phyloP scores from a whole-genome alignment of 2,329 filamentous ascomycete species.

The Sarocladium oryzae region DNA sequence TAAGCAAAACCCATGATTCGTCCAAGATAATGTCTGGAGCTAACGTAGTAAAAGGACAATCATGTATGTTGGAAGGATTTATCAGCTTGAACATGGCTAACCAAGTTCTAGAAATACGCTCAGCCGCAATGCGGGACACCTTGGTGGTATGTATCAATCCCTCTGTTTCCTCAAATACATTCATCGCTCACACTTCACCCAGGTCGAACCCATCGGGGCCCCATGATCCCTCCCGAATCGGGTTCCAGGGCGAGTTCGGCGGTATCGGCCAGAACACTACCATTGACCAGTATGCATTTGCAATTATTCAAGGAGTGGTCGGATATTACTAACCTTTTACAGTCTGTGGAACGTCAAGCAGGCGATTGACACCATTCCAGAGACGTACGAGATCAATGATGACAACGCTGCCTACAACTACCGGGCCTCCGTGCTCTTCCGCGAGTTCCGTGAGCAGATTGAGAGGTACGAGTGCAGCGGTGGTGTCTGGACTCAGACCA shows the following conservation, averaged over 20 bases:
- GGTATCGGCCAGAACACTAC: constrained; percentile 61
- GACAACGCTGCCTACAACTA: constrained; percentile 59
- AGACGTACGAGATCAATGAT: constrained; percentile 61
- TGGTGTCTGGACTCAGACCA: constrained; percentile 67
- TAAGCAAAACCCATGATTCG: constrained; percentile 14
- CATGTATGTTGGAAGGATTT: constrained; percentile 5
- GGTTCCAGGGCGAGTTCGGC: constrained; percentile 65
- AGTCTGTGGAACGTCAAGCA: constrained; percentile 58
- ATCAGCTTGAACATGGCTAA: neutral
- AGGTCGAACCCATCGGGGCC: constrained; percentile 45
- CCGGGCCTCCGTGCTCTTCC: constrained; percentile 52
- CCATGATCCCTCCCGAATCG: constrained; percentile 54
- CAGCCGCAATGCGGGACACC: constrained; percentile 65
- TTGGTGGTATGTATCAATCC: constrained; percentile 39
- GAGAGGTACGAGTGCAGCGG: constrained; percentile 57
- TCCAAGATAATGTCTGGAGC: neutral
- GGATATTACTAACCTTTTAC: neutral
- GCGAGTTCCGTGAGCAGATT: constrained; percentile 56
- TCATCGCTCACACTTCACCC: neutral
- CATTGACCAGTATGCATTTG: constrained; percentile 45
- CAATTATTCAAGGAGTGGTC: neutral
- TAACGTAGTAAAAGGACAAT: constrained; percentile 6
- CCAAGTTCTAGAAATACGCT: constrained; percentile 50
- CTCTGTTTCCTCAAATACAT: neutral
- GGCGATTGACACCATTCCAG: constrained; percentile 53